Evolutionary conservation across 768 basidiomycete species (phyloP).

Genomic region (Podaxis carcinomalis): DNA sequence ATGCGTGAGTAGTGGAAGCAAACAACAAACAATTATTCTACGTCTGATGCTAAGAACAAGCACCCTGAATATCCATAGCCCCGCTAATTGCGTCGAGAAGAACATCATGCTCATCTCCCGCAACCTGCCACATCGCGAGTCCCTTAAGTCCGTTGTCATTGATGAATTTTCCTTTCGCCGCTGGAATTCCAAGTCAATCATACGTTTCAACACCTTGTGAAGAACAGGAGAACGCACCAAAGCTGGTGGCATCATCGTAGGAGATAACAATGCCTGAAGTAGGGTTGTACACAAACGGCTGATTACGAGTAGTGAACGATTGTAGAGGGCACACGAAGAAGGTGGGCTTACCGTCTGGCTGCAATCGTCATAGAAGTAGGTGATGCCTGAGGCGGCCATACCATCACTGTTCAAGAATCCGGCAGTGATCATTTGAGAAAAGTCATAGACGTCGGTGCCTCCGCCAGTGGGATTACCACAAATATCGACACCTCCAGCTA

Average conservation of each 20-base stretch:
- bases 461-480: slow-evolving; percentile 38
- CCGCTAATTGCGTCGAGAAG: slow-evolving; percentile 51
- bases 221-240: slow-evolving; percentile 28
- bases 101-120: slow-evolving; percentile 55
- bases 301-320: background rate
- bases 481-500: slow-evolving; percentile 28
- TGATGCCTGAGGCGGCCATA: slow-evolving; percentile 42
- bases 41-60: slow-evolving; percentile 11
- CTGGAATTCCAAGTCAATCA: slow-evolving; percentile 19
- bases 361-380: slow-evolving; percentile 60
- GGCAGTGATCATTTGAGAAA: slow-evolving; percentile 51
- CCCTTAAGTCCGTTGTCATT: slow-evolving; percentile 47
- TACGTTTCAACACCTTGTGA: background rate
- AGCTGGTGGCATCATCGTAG: slow-evolving; percentile 61
- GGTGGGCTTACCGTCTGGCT: slow-evolving; percentile 59
- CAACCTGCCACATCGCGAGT: slow-evolving; percentile 65
- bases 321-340: too few relatives aligned
- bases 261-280: slow-evolving; percentile 55
- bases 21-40: background rate
- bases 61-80: slow-evolving; percentile 29
- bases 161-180: slow-evolving; percentile 60
- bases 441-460: slow-evolving; percentile 52
- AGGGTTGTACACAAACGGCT: slow-evolving; percentile 68
- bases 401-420: slow-evolving; percentile 51
- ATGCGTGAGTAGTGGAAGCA: background rate